A percentile compares a stretch with the other conserved stretches of the same genome.
phyloP scores from a whole-genome alignment of 768 basidiomycete species.

The Steccherinum ochraceum region DNA sequence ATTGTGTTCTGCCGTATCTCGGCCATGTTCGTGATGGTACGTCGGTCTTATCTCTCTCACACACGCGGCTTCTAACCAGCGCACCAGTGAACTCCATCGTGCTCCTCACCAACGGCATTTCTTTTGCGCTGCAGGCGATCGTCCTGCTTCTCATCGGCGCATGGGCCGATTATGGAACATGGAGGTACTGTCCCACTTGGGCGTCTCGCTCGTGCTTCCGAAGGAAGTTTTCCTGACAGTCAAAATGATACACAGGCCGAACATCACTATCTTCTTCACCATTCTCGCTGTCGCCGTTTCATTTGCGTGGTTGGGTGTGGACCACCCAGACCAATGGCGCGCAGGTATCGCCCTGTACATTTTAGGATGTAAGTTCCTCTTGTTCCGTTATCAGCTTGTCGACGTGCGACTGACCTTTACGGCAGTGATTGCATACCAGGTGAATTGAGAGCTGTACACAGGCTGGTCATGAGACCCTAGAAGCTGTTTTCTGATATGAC shows the following conservation, averaged over 20 bases:
- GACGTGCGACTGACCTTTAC: conserved; percentile 10
- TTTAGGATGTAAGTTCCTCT: conserved; percentile 44
- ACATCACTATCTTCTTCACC: conserved; percentile 74
- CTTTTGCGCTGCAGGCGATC: conserved; percentile 69
- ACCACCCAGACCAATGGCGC: conserved; percentile 57
- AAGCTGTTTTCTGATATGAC: not conserved
- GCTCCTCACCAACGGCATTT: conserved; percentile 72
- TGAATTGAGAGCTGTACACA: conserved; percentile 13
- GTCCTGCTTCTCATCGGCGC: conserved; percentile 62
- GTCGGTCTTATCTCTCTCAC: conserved; percentile 18
- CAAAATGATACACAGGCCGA: conserved; percentile 39
- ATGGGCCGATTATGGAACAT: conserved; percentile 79
- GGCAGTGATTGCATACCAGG: conserved; percentile 69
- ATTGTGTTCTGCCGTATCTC: conserved; percentile 62
- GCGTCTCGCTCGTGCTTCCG: not conserved
- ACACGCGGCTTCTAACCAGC: not conserved
- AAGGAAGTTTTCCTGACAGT: not conserved
- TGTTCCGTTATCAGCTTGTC: not conserved
- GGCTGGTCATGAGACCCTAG: too few relatives aligned
- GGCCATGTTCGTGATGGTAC: conserved; percentile 54
- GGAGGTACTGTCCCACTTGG: conserved; percentile 61
- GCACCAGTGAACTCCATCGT: conserved; percentile 67
- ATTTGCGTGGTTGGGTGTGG: conserved; percentile 75
- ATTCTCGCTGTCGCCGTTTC: conserved; percentile 58
- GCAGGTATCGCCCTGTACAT: conserved; percentile 57